A percentile compares a stretch with the other conserved stretches of the same genome.
phyloP scores from a whole-genome alignment of 1,284 basidiomycete species.

The Tremellales sp. region DNA sequence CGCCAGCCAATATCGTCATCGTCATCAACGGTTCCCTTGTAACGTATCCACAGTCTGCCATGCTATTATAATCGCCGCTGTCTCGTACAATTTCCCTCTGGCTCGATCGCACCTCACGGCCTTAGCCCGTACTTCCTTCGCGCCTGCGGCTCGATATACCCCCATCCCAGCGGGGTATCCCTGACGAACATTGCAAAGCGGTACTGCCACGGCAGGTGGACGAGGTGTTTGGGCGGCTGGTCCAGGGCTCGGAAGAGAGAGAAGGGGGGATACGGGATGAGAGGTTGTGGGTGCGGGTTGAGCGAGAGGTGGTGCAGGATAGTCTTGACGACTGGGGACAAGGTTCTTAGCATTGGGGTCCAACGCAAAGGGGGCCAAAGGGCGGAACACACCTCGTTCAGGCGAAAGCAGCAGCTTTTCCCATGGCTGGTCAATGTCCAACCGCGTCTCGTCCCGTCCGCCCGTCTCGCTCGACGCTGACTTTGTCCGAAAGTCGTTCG shows the following conservation, averaged over 20 bases:
- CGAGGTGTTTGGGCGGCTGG: slow-evolving; percentile 32
- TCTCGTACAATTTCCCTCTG: not conserved
- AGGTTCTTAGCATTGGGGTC: not conserved
- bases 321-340: slow-evolving; percentile 33
- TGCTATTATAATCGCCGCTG: not conserved
- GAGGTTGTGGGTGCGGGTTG: slow-evolving; percentile 28
- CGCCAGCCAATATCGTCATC: no score
- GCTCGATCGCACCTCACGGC: not conserved
- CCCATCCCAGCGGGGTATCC: slow-evolving; percentile 39
- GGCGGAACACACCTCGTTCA: slow-evolving; percentile 23
- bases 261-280: slow-evolving; percentile 43
- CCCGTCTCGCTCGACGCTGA: slow-evolving; percentile 54
- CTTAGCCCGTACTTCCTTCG: slow-evolving; percentile 47
- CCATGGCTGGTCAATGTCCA: slow-evolving; percentile 34
- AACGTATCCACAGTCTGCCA: no score
- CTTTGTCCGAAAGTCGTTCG: slow-evolving; percentile 75
- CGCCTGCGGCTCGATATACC: slow-evolving; percentile 43
- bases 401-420: slow-evolving; percentile 39
- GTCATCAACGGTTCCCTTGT: no score
- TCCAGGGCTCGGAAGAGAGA: slow-evolving; percentile 27
- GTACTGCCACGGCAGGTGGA: slow-evolving; percentile 44
- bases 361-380: no score
- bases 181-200: slow-evolving; percentile 29
- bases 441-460: slow-evolving; percentile 32
- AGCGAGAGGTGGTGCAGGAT: slow-evolving; percentile 42